Percentiles rank a stretch among this genome's conserved stretches.
phyloP scores from a whole-genome alignment of 2,329 filamentous ascomycete genomes.

The Aspergillaceae sp. region DNA sequence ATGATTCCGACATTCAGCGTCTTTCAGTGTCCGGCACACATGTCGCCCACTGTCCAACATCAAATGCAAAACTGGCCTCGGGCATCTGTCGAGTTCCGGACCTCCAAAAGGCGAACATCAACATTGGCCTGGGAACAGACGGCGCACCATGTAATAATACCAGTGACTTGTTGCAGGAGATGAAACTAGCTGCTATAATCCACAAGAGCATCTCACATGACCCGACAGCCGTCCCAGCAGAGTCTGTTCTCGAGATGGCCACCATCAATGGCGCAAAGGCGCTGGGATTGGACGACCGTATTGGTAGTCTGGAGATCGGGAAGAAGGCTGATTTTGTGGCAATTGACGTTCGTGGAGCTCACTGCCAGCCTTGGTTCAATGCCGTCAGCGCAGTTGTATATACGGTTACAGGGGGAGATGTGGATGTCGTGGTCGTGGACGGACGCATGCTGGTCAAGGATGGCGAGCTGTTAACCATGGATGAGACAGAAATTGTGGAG shows the following conservation, averaged over 20 bases:
- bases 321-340: constrained; percentile 38
- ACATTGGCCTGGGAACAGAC: constrained; percentile 45
- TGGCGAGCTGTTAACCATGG: constrained; percentile 30
- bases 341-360: constrained; percentile 23
- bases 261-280: constrained; percentile 45
- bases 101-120: constrained; percentile 37
- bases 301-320: constrained; percentile 33
- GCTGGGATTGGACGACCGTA: constrained; percentile 34
- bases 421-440: constrained; percentile 38
- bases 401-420: constrained; percentile 37
- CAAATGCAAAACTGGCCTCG: constrained; percentile 46
- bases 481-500: constrained; percentile 33
- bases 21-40: constrained; percentile 34
- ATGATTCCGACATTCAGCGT: constrained; percentile 35
- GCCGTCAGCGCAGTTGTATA: constrained; percentile 38
- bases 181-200: constrained; percentile 44
- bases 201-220: constrained; percentile 39
- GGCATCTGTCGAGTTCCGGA: constrained; percentile 43
- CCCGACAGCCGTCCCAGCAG: constrained; percentile 37
- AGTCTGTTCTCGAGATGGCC: constrained; percentile 43
- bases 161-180: constrained; percentile 46
- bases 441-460: constrained; percentile 32
- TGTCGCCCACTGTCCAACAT: constrained; percentile 45
- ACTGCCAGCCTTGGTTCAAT: constrained; percentile 33
- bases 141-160: constrained; percentile 47